Evolutionary conservation across 805 yeast genomes (phyloP).

Genomic region (Sugiyamaella americana): DNA sequence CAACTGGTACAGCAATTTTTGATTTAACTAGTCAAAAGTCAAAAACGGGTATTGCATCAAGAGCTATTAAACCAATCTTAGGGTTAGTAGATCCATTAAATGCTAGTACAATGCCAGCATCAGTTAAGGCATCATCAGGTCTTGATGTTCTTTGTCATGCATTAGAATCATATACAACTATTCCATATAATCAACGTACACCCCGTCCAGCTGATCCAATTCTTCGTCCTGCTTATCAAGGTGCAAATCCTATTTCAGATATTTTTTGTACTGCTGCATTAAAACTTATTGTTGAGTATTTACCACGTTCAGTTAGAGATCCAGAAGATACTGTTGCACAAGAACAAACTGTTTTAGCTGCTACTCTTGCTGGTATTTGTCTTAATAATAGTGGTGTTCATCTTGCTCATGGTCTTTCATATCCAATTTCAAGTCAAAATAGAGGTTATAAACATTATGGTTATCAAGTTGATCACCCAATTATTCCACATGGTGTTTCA

Average conservation of each 20-base stretch:
- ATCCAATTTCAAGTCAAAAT: conserved; percentile 36
- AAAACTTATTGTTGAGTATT: conserved; percentile 36
- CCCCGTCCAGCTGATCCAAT: conserved; percentile 36
- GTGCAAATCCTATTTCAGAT: conserved; percentile 43
- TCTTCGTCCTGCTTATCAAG: conserved; percentile 37
- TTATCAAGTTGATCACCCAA: conserved; percentile 36
- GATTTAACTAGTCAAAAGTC: conserved; percentile 36
- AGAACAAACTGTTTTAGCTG: conserved; percentile 39
- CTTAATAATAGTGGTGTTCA: conserved; percentile 43
- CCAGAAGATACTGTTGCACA: conserved; percentile 40
- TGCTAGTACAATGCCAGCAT: conserved; percentile 37
- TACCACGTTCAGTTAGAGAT: conserved; percentile 36
- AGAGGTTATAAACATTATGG: conserved; percentile 33
- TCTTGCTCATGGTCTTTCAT: conserved; percentile 39
- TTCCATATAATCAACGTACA: conserved; percentile 36
- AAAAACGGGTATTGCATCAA: conserved; percentile 41
- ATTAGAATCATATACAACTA: conserved; percentile 42
- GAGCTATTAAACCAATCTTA: conserved; percentile 38
- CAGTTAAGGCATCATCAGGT: conserved; percentile 39
- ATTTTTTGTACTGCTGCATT: conserved; percentile 40
- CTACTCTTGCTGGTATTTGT: conserved; percentile 42
- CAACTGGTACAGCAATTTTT: conserved; percentile 43
- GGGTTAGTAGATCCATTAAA: conserved; percentile 41
- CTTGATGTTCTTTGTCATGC: conserved; percentile 42
- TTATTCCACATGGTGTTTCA: conserved; percentile 41